These are phyloP conservation scores for Candida sp. DNA, from an alignment of 1,139 yeast species.

Conservation along the genomic window DNA sequence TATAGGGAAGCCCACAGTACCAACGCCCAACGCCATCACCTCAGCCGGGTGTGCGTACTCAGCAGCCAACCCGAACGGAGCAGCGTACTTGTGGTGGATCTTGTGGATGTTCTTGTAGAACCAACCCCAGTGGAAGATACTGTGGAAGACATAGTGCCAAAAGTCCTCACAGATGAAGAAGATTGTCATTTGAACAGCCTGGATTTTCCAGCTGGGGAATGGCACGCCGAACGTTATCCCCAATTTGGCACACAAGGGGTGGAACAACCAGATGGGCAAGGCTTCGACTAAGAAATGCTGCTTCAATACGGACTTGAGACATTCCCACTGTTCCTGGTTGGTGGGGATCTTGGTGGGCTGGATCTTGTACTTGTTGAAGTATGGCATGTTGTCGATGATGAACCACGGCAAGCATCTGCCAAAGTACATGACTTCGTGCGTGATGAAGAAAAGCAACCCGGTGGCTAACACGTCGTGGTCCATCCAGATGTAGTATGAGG, in stretches of 20 bases:
- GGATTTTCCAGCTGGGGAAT: slow-evolving; percentile 67
- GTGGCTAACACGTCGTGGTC: slow-evolving; percentile 83
- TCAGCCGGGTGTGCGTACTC: slow-evolving; percentile 97
- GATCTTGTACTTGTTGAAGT: slow-evolving; percentile 76
- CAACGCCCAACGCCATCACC: slow-evolving; percentile 88
- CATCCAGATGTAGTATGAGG: slow-evolving; percentile 74
- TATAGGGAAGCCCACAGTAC: slow-evolving; percentile 94
- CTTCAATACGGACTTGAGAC: slow-evolving; percentile 79
- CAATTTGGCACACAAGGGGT: slow-evolving; percentile 79
- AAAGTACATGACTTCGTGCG: slow-evolving; percentile 84
- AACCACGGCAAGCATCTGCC: slow-evolving; percentile 88
- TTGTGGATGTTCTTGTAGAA: slow-evolving; percentile 93
- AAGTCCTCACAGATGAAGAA: slow-evolving; percentile 89
- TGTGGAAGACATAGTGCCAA: slow-evolving; percentile 97
- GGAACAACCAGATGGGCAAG: slow-evolving; percentile 95
- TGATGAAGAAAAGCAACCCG: slow-evolving; percentile 72
- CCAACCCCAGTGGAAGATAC: slow-evolving; percentile 83
- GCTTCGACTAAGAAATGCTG: slow-evolving; percentile 94
- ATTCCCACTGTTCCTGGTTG: slow-evolving; percentile 87
- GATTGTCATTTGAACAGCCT: slow-evolving; percentile 65
- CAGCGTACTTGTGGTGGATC: slow-evolving; percentile 96
- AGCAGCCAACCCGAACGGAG: slow-evolving; percentile 96
- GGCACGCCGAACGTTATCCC: slow-evolving; percentile 83
- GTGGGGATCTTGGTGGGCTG: slow-evolving; percentile 62
- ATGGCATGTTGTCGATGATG: slow-evolving; percentile 76